Conservation (phyloP, 495 filamentous ascomycete genomes). For the Trichoderma orchidacearum region DNA sequence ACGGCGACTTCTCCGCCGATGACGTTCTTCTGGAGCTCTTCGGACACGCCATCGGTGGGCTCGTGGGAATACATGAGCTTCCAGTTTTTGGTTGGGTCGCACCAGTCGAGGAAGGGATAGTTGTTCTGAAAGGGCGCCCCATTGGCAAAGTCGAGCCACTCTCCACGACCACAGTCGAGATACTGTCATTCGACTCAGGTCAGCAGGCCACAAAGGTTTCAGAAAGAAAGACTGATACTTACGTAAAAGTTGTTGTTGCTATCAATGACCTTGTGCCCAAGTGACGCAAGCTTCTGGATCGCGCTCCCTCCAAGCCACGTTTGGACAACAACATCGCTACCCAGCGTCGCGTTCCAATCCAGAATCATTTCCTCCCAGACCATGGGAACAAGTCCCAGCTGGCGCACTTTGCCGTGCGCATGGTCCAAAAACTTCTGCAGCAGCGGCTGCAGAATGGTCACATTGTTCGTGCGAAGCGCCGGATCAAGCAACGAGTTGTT, state of each 20-base stretch:
- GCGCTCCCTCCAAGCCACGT: constrained; percentile 50
- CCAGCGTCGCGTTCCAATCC: constrained; percentile 57
- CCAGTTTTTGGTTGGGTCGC: constrained; percentile 61
- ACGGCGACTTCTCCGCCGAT: constrained; percentile 65
- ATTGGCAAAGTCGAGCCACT: constrained; percentile 56
- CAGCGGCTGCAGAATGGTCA: constrained; percentile 47
- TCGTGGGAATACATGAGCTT: constrained; percentile 65
- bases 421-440: constrained; percentile 58
- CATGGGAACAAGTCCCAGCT: constrained; percentile 48
- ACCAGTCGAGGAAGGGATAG: constrained; percentile 68
- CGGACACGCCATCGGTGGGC: constrained; percentile 45
- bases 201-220: neutral
- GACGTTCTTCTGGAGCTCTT: constrained; percentile 44
- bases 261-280: constrained; percentile 53
- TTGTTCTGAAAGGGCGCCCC: constrained; percentile 24
- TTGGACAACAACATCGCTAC: constrained; percentile 51
- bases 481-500: constrained; percentile 62
- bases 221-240: constrained; percentile 8
- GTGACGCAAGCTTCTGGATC: constrained; percentile 36
- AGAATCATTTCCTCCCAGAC: constrained; percentile 77
- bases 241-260: constrained; percentile 55
- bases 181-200: constrained; percentile 30
- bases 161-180: constrained; percentile 67
- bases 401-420: constrained; percentile 44
- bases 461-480: constrained; percentile 47